Evolutionary conservation across 345 rosid genomes (phyloP).

Genomic region (Citrus trifoliata): DNA sequence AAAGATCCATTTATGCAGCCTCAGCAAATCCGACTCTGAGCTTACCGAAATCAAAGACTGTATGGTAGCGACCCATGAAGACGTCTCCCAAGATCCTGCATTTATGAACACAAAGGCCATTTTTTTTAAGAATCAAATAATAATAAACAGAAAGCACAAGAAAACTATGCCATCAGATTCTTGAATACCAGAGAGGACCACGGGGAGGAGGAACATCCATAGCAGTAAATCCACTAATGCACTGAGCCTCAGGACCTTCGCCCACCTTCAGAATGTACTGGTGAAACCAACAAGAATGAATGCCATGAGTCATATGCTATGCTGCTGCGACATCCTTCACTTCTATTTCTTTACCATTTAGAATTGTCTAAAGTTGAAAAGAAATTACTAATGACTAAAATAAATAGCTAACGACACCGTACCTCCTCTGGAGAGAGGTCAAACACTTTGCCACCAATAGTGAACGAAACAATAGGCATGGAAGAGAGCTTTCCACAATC

Average conservation of each 20-base stretch:
- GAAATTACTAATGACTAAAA: neutral
- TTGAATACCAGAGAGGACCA: constrained; percentile 88
- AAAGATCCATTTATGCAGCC: constrained; percentile 43
- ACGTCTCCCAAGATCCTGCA: constrained; percentile 92
- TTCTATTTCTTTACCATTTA: neutral
- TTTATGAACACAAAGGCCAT: neutral
- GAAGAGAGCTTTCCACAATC: constrained; percentile 68
- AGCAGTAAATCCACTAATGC: constrained; percentile 88
- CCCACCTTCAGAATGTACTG: constrained; percentile 92
- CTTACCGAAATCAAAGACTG: constrained; percentile 80
- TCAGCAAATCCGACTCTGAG: constrained; percentile 84
- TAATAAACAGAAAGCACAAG: neutral
- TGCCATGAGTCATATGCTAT: neutral
- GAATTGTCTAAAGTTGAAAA: neutral
- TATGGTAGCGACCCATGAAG: constrained; percentile 94
- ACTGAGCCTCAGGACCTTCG: constrained; percentile 68
- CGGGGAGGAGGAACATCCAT: constrained; percentile 85
- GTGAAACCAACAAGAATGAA: constrained; percentile 16
- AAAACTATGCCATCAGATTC: neutral
- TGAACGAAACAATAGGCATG: constrained; percentile 82
- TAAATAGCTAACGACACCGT: neutral
- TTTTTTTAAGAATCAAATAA: neutral
- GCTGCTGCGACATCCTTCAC: neutral
- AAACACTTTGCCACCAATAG: constrained; percentile 68
- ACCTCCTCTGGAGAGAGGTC: constrained; percentile 75